Conservation (phyloP, 1,139 yeast species). For the Debaryomyces robertsiae region DNA sequence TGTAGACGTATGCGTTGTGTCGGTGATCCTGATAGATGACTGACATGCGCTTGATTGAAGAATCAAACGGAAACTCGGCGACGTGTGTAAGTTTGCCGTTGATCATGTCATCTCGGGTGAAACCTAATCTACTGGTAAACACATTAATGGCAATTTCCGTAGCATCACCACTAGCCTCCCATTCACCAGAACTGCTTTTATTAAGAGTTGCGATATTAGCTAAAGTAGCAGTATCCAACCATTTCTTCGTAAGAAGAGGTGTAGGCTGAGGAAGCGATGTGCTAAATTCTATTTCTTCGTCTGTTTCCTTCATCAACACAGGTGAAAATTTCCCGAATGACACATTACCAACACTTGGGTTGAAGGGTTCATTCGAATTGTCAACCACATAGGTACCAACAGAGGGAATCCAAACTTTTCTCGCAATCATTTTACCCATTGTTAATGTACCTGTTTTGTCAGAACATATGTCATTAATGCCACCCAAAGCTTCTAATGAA, state of each 20-base stretch:
- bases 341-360: conserved; percentile 69
- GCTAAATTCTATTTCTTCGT: conserved; percentile 38
- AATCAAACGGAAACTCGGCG: conserved; percentile 77
- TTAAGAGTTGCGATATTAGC: conserved; percentile 72
- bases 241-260: conserved; percentile 38
- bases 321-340: conserved; percentile 46
- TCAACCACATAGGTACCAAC: conserved; percentile 66
- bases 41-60: conserved; percentile 75
- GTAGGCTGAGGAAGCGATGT: conserved; percentile 29
- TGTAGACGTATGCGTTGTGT: conserved; percentile 44
- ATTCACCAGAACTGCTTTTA: conserved; percentile 38
- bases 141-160: conserved; percentile 85
- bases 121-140: conserved; percentile 59
- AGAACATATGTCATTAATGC: conserved; percentile 79
- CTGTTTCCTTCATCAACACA: conserved; percentile 34
- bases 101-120: conserved; percentile 38
- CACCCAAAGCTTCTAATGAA: conserved; percentile 78
- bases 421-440: conserved; percentile 77
- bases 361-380: conserved; percentile 67
- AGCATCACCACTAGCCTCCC: conserved; percentile 86
- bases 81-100: conserved; percentile 42
- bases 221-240: conserved; percentile 64
- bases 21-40: conserved; percentile 50
- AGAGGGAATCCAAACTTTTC: conserved; percentile 73
- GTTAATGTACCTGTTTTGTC: conserved; percentile 85